Conservation (phyloP, 192 early-diverging fungal species). For the Umbelopsis ramanniana region DNA sequence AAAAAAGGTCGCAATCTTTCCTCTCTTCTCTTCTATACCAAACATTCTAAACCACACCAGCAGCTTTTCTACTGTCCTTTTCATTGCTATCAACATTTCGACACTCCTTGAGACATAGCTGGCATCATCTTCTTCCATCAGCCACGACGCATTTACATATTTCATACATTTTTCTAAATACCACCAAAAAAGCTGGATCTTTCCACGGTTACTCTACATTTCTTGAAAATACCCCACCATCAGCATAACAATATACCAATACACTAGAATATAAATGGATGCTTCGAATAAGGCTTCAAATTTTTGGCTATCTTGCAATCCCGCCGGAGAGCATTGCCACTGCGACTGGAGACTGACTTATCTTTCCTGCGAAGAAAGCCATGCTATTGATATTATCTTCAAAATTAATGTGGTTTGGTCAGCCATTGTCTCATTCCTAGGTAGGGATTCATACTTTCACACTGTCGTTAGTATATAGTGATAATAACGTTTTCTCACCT, state of each 20-base stretch:
- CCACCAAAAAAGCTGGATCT: too few species aligned
- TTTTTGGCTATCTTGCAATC: constrained; percentile 30
- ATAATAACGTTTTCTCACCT: neutral
- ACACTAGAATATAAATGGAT: constrained; percentile 3
- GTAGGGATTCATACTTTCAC: constrained; percentile 9
- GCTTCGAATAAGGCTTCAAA: neutral
- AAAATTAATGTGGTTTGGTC: constrained; percentile 18
- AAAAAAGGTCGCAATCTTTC: too few species aligned
- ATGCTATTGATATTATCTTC: constrained; percentile 22
- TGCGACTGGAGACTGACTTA: constrained; percentile 39
- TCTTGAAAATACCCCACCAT: neutral
- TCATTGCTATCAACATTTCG: too few species aligned
- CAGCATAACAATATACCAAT: neutral
- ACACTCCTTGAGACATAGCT: too few species aligned
- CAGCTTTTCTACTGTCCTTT: too few species aligned
- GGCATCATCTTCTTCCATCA: too few species aligned
- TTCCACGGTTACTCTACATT: neutral
- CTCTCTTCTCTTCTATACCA: too few species aligned
- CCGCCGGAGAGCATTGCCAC: constrained; percentile 23
- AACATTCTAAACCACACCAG: too few species aligned
- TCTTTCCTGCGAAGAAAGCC: constrained; percentile 14
- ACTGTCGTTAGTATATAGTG: neutral
- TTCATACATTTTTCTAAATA: too few species aligned
- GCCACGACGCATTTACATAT: too few species aligned
- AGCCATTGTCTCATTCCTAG: constrained; percentile 9